These are phyloP conservation scores for Zygosaccharomyces bisporus DNA, from an alignment of 805 yeast genomes.

Conservation along the genomic window DNA sequence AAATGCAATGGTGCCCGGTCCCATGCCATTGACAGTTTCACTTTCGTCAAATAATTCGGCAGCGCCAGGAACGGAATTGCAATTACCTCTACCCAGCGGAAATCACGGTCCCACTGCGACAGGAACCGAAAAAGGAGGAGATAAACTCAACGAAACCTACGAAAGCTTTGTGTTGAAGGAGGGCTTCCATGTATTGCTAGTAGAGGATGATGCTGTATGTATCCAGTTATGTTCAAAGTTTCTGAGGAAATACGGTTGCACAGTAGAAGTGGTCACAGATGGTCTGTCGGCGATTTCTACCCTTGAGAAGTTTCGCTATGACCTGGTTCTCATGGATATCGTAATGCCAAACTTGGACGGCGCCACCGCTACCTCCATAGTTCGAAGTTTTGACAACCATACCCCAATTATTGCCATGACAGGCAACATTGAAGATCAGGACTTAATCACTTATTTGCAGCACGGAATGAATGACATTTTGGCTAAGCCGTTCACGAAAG, in stretches of 20 bases:
- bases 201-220: slow-evolving; percentile 79
- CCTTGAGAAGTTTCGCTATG: slow-evolving; percentile 66
- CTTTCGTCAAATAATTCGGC: slow-evolving; percentile 9
- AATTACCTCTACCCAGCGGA: slow-evolving; percentile 14
- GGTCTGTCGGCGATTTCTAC: slow-evolving; percentile 84
- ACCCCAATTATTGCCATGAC: slow-evolving; percentile 96
- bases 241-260: slow-evolving; percentile 81
- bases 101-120: slow-evolving; percentile 11
- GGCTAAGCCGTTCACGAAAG: slow-evolving; percentile 91
- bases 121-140: slow-evolving; percentile 4
- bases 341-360: slow-evolving; percentile 89
- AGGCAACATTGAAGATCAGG: slow-evolving; percentile 80
- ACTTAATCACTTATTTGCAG: slow-evolving; percentile 70
- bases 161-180: slow-evolving; percentile 26
- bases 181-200: slow-evolving; percentile 67
- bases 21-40: slow-evolving; percentile 9
- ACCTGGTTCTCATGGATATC: slow-evolving; percentile 79
- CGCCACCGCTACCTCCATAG: slow-evolving; percentile 85
- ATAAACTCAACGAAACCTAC: slow-evolving; percentile 11
- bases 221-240: slow-evolving; percentile 80
- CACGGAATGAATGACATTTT: slow-evolving; percentile 91
- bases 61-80: slow-evolving; percentile 17
- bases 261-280: slow-evolving; percentile 88
- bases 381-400: slow-evolving; percentile 73
- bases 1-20: slow-evolving; percentile 14